phyloP scores from a whole-genome alignment of 2,329 filamentous ascomycete genomes.

The Periconia macrospinosa region DNA sequence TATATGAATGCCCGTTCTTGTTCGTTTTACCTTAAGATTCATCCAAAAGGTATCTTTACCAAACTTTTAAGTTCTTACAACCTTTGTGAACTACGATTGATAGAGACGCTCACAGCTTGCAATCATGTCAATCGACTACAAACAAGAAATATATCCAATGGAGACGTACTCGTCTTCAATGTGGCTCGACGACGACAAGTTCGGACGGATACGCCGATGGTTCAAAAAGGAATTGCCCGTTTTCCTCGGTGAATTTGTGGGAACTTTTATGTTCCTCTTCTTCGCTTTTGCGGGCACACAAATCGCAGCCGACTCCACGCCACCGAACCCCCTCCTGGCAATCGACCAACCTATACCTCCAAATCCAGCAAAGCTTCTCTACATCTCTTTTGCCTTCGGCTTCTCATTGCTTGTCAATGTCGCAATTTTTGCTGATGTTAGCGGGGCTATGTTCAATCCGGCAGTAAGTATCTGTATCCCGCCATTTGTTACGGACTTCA shows the following conservation, averaged over 20 bases:
- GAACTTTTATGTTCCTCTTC: conserved; percentile 50
- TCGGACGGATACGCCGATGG: background rate
- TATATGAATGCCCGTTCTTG: background rate
- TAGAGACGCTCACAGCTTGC: background rate
- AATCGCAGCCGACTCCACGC: conserved; percentile 49
- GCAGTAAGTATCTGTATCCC: conserved; percentile 26
- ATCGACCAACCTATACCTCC: conserved; percentile 9
- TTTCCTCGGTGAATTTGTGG: conserved; percentile 48
- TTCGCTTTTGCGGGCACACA: conserved; percentile 44
- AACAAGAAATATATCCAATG: background rate
- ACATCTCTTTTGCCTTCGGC: conserved; percentile 38
- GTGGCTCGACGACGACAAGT: background rate
- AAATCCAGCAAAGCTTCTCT: conserved; percentile 36
- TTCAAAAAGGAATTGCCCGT: conserved; percentile 18
- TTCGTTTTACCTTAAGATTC: background rate
- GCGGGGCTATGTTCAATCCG: conserved; percentile 34
- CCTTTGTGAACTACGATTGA: background rate
- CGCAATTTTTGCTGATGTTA: conserved; percentile 40
- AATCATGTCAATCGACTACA: background rate
- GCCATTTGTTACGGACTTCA: conserved; percentile 2
- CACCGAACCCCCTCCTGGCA: conserved; percentile 34
- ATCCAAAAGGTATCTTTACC: too few relatives aligned
- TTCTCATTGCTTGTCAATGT: conserved; percentile 40
- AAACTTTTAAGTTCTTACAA: too few relatives aligned
- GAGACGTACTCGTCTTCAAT: background rate